Conservation (phyloP, 73 alveolate species). For the Paraurostyla sp. region DNA sequence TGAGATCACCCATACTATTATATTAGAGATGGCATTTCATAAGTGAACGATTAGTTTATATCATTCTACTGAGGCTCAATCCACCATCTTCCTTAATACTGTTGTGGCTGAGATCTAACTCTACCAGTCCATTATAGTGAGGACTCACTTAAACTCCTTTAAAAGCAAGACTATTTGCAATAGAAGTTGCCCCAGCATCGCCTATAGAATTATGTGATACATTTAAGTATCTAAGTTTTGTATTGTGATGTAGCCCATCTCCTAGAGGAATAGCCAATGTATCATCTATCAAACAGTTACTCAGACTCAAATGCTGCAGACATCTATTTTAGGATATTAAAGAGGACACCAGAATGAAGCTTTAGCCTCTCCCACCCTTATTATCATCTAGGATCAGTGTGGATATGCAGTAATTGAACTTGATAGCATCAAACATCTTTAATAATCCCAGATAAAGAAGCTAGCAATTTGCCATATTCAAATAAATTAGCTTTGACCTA, state of each 20-base stretch:
- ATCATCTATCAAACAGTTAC: conserved; percentile 63
- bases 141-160: conserved; percentile 58
- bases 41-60: conserved; percentile 66
- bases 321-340: conserved; percentile 74
- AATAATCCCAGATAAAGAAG: conserved; percentile 77
- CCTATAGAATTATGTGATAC: conserved; percentile 71
- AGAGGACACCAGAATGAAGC: conserved; percentile 66
- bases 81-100: conserved; percentile 75
- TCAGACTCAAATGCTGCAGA: conserved; percentile 70
- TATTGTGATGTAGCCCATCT: conserved; percentile 63
- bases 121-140: background rate
- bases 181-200: conserved; percentile 66
- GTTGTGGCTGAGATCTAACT: conserved; percentile 74
- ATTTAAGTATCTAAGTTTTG: conserved; percentile 69
- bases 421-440: conserved; percentile 72
- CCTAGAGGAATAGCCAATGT: conserved; percentile 67
- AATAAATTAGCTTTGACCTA: conserved; percentile 68
- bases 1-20: conserved; percentile 74
- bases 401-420: conserved; percentile 70
- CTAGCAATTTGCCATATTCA: conserved; percentile 69
- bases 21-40: conserved; percentile 70
- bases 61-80: conserved; percentile 58
- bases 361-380: conserved; percentile 71
- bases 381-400: conserved; percentile 74
- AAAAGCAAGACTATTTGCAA: conserved; percentile 72